Evolutionary conservation across 208 protist genomes (phyloP).

Genomic region (Trichomonas tenax): DNA sequence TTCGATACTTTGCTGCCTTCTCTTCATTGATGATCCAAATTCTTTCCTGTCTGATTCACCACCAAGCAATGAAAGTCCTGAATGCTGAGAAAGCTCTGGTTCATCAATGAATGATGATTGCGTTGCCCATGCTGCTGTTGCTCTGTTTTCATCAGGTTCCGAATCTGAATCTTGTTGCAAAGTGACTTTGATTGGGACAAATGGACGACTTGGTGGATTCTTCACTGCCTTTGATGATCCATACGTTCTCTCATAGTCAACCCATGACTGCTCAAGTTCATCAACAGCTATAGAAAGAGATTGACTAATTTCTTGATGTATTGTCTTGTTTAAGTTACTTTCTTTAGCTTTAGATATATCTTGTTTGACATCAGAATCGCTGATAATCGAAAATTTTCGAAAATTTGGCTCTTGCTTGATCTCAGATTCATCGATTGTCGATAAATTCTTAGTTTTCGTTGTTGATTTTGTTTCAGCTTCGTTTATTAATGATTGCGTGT

Average conservation of each 20-base stretch:
- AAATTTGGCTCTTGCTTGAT: no score
- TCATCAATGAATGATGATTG: not conserved
- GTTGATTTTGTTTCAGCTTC: no score
- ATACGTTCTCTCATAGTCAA: not conserved
- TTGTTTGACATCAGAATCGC: no score
- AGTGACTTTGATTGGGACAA: not conserved
- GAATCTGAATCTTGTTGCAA: not conserved
- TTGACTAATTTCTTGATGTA: not conserved
- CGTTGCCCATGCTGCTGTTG: not conserved
- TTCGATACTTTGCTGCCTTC: no score
- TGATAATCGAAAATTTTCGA: no score
- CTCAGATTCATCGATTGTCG: no score
- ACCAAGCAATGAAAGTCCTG: not conserved
- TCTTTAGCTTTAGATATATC: no score
- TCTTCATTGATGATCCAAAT: not conserved
- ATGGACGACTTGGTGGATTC: not conserved
- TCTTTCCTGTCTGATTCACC: not conserved
- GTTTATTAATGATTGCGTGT: not conserved
- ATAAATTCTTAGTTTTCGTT: no score
- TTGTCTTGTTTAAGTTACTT: not conserved
- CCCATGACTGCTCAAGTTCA: not conserved
- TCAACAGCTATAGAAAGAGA: not conserved
- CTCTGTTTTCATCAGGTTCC: not conserved
- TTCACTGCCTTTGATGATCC: not conserved
- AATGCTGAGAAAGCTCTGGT: not conserved